Evolutionary conservation across 768 basidiomycete species (phyloP), one percentile per base, ranked within the genome.

Genomic region (Russula vinacea): DNA sequence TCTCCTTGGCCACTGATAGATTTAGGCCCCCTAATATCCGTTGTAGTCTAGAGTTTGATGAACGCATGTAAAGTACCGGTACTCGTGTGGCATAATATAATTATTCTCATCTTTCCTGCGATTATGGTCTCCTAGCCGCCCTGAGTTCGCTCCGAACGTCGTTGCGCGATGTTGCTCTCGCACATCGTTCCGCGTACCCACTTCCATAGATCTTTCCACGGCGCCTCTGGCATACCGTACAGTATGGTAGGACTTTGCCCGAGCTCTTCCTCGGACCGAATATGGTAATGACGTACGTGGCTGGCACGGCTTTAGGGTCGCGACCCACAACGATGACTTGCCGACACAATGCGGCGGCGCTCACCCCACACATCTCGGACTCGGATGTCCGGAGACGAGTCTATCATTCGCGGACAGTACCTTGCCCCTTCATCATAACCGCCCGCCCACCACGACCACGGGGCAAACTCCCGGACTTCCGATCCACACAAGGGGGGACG

Each of bases 281-380:
- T 13, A 35, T 11, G 22, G 45, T 22, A 37, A 58, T 65, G 59
- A 61, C 64, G 63, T 59, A 61, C 40, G 55, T 65, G 64, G 58
- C 55, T 56, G 22, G 17, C 44, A 35, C 56, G 58, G 50, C 17
- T 7, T 45, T 40, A 51, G 22, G 17, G 33, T 64, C 26, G 42
- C 44, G 24, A 57, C 19, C 29, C 26, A 24, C 33, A 57, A 52
- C n/a, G 44, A 45, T 45, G 44, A 22, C 44, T 19, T 45, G 44
- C 22, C 44, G n/a, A 45, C 44, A 45, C 22, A 29, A 29, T 29
- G 5, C 29, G 45, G 19, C n/a, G 44, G 19, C 44, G 10, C 44
- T 45, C 44, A 19, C 44, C 44, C n/a, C n/a, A 22, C 45, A 47
- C n/a, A 47, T 47, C n/a, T 47, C 45, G 45, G 45, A 47, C 45